Evolutionary conservation across 1,139 yeast species (phyloP).

Genomic region (Taiozyma sp.): DNA sequence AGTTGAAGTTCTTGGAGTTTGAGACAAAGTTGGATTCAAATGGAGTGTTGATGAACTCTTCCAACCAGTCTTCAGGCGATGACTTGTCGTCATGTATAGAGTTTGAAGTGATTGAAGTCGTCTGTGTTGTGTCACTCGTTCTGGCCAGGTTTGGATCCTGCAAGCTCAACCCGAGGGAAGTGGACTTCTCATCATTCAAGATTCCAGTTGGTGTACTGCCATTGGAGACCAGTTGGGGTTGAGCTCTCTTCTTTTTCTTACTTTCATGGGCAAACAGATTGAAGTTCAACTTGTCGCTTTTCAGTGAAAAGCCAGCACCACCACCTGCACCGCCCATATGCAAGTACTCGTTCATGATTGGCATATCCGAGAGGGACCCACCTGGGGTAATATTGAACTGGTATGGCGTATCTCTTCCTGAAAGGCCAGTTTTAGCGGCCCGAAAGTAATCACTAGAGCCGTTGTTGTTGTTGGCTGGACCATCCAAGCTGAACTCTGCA

Average conservation of each 20-base stretch:
- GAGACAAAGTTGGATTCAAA: slow-evolving; percentile 42
- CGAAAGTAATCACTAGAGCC: slow-evolving; percentile 1
- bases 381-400: slow-evolving; percentile 32
- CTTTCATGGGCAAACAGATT: slow-evolving; percentile 19
- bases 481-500: slow-evolving; percentile 25
- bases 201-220: not conserved
- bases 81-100: slow-evolving; percentile 9
- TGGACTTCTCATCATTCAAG: not conserved
- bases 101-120: not conserved
- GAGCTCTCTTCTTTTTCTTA: slow-evolving; percentile 1
- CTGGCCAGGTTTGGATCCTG: not conserved
- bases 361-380: slow-evolving; percentile 26
- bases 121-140: not conserved
- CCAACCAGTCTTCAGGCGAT: slow-evolving; percentile 53
- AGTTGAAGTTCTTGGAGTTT: slow-evolving; percentile 38
- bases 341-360: slow-evolving; percentile 26
- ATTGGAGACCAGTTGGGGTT: not conserved
- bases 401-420: slow-evolving; percentile 16
- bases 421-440: not conserved
- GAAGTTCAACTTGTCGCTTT: slow-evolving; percentile 14
- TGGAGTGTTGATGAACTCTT: slow-evolving; percentile 62
- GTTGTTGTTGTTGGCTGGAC: slow-evolving; percentile 7
- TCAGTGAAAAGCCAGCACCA: slow-evolving; percentile 27
- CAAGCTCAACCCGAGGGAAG: not conserved
- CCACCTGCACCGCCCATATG: slow-evolving; percentile 27